Conservation (phyloP, 495 filamentous ascomycete species). For the Penicillium alfredii region DNA sequence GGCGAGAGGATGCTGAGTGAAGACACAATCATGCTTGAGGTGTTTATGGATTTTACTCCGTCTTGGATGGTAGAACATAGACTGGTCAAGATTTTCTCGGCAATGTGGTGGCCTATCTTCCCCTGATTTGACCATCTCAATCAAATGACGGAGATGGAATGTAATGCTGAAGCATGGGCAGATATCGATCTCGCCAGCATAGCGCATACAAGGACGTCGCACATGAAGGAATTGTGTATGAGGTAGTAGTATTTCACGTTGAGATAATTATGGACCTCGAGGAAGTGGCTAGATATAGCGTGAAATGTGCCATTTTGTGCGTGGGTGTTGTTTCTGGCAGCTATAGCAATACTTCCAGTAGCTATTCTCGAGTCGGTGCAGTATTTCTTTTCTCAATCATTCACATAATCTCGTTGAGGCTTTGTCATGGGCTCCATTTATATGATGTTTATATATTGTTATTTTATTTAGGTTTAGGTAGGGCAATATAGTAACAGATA, state of each 20-base stretch:
- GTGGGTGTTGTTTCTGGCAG: constrained; percentile 1
- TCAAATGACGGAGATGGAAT: constrained; percentile 3
- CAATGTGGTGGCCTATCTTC: not conserved
- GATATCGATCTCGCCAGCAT: constrained; percentile 3
- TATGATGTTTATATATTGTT: too few relatives aligned
- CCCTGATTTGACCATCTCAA: not conserved
- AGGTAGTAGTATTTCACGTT: too few relatives aligned
- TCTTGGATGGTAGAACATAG: not conserved
- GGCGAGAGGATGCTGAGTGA: constrained; percentile 1
- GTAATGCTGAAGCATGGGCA: constrained; percentile 4
- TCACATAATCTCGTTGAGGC: too few relatives aligned
- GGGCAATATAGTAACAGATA: too few relatives aligned
- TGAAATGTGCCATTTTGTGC: constrained; percentile 4
- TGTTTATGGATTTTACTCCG: not conserved
- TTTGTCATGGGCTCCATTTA: too few relatives aligned
- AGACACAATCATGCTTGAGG: not conserved
- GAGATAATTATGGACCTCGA: not conserved
- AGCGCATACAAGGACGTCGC: constrained; percentile 3
- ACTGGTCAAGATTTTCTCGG: constrained; percentile 1
- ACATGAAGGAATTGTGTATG: too few relatives aligned
- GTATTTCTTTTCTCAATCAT: constrained; percentile 1
- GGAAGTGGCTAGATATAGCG: constrained; percentile 1
- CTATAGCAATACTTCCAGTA: constrained; percentile 4
- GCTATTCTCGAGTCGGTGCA: constrained; percentile 4
- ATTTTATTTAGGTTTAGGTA: too few relatives aligned